Base-by-base conservation (phyloP, 1,284 basidiomycete genomes). In the Phellopilus nigrolimitatus region DNA sequence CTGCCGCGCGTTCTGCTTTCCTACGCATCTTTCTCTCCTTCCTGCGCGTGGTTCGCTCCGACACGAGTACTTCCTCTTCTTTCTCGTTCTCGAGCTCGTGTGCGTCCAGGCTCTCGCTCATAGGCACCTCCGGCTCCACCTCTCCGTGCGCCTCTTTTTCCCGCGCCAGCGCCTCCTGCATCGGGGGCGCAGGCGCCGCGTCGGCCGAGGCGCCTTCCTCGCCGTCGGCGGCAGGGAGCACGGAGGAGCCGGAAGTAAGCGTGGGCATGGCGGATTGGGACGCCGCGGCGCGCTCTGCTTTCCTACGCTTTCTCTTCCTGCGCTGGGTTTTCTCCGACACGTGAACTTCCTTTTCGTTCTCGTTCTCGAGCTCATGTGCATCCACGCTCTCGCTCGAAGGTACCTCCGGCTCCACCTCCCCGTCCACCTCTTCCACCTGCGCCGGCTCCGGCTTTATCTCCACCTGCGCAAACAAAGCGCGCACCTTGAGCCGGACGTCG, bases 401-500 rank as follows among this genome's bases (percentile, higher is more conserved):
- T 17, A 12, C 19, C 38, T 10, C 38, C 38, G 8, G n/a, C n/a
- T n/a, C 7, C 9, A 19, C 15, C 39, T 43, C 13, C 47, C 1
- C 10, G 31, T 2, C 6, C 3, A 2, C 31, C 31, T 9, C 31
- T n/a, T 6, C n/a, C 6, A 12, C 31, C 31, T 33, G 10, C 6
- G 31, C 31, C 31, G 10, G 10, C 31, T 33, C 31, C 6, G 31
- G 10, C 6, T 15, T 15, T 3, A 37, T 7, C 15, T 30, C 24
- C 43, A 12, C n/a, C 43, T 13, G 12, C 30, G 28, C 25, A 8
- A 13, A 15, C 10, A 31, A 2, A 2, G 4, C 27, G 25, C 30
- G 12, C 2, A 15, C 54, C 28, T 69, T 49, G 19, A 56, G 55
- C 9, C 57, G 64, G 13, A 82, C 52, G 61, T 85, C 83, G 12